Evolutionary conservation across 73 alveolate species (phyloP).

Genomic region (Tetrahymena elliotti): DNA sequence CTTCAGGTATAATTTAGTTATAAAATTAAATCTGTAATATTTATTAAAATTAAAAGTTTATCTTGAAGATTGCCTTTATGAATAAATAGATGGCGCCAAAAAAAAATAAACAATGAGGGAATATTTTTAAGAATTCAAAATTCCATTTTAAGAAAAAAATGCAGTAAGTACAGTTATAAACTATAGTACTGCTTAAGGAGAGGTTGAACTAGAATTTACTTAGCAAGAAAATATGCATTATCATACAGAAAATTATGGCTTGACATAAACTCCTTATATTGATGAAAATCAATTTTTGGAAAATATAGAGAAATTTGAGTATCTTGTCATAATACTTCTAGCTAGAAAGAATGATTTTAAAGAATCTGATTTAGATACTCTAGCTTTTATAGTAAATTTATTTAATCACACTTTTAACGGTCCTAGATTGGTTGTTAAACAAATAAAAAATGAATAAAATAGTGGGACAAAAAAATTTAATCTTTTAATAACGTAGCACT

Average conservation of each 20-base stretch:
- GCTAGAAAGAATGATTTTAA: background rate
- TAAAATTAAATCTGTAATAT: no score
- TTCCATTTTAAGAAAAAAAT: background rate
- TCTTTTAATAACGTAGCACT: background rate
- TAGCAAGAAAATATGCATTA: background rate
- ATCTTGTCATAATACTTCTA: background rate
- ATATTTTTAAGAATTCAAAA: background rate
- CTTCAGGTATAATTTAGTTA: background rate
- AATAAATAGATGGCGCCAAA: no score
- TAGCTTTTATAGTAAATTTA: background rate
- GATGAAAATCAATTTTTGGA: background rate
- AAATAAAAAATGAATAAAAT: background rate
- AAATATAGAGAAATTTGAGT: background rate
- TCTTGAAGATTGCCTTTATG: background rate
- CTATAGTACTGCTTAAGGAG: background rate
- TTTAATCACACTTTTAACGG: background rate
- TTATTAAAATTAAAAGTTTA: no score
- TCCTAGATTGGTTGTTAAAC: background rate
- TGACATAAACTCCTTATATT: background rate
- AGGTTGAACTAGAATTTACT: background rate
- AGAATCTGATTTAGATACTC: background rate
- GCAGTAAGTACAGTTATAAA: background rate
- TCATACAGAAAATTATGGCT: background rate
- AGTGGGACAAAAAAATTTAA: background rate
- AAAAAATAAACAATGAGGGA: background rate